phyloP scores from a whole-genome alignment of 257 asterid genomes.

The Solanum bulbocastanum region DNA sequence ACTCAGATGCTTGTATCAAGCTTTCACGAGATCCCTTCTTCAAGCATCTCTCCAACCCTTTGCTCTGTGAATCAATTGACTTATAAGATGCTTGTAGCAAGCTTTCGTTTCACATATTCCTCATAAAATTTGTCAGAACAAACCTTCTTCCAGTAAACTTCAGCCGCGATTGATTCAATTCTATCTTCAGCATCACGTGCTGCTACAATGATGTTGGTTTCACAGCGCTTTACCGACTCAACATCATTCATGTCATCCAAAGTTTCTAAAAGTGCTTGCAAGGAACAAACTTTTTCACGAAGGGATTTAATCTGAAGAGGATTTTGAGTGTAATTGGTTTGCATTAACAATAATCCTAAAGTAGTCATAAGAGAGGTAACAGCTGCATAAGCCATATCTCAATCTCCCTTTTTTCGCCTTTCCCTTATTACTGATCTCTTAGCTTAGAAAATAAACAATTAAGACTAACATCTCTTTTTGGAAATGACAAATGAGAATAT shows the following conservation, averaged over 20 bases:
- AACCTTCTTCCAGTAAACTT: neutral
- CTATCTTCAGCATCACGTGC: neutral
- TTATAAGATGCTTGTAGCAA: neutral
- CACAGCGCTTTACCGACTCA: neutral
- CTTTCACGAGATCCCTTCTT: neutral
- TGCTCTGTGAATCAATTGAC: neutral
- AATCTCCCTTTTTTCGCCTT: neutral
- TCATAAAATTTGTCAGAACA: no score
- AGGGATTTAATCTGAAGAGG: neutral
- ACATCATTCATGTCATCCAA: neutral
- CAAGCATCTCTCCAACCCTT: neutral
- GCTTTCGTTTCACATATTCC: neutral
- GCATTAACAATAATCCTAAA: neutral
- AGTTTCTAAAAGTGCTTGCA: neutral
- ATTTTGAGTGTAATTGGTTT: neutral
- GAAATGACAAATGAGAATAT: neutral
- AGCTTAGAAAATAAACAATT: neutral
- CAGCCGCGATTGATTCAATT: neutral
- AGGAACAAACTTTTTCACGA: neutral
- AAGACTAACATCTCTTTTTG: neutral
- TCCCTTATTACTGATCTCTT: neutral
- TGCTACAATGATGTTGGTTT: neutral
- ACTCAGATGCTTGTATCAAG: neutral
- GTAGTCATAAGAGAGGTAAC: neutral
- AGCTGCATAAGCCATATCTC: neutral